These are phyloP conservation scores for Dioszegia hungarica DNA, from an alignment of 768 basidiomycete species.

Conservation along the genomic window DNA sequence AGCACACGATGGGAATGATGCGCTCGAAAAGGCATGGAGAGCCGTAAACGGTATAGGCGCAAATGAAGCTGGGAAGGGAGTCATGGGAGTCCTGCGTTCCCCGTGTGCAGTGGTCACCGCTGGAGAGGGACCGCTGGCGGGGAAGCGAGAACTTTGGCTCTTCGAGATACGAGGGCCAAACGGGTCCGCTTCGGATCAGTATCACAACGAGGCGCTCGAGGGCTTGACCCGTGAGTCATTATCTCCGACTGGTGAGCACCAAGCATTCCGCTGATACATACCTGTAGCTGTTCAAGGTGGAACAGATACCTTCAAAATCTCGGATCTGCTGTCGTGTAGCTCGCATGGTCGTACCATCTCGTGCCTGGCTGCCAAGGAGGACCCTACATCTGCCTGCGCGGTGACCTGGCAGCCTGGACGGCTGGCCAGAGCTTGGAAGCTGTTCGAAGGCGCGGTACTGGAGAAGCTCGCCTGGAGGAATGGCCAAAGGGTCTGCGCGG, in stretches of 20 bases:
- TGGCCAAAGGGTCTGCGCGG: slow-evolving; percentile 11
- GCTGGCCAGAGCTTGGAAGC: background rate
- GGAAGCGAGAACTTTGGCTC: background rate
- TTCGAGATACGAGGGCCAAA: background rate
- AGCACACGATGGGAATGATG: slow-evolving; percentile 1
- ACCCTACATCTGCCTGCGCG: background rate
- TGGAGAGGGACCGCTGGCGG: background rate
- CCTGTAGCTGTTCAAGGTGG: background rate
- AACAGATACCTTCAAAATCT: background rate
- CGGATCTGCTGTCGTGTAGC: background rate
- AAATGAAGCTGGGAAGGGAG: background rate
- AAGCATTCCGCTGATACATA: background rate
- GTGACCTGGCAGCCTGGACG: slow-evolving; percentile 3
- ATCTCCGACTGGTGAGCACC: background rate
- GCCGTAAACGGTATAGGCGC: slow-evolving; percentile 9
- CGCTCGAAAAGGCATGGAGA: slow-evolving; percentile 19
- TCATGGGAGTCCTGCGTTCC: background rate
- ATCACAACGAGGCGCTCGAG: background rate
- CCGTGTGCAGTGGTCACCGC: slow-evolving; percentile 2
- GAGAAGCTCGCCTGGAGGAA: slow-evolving; percentile 24
- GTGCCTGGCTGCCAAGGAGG: slow-evolving; percentile 1
- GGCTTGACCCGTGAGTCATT: slow-evolving; percentile 6
- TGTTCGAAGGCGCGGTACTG: slow-evolving; percentile 11
- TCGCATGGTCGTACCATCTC: background rate
- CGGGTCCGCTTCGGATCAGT: background rate